Base-by-base conservation (phyloP, 2,329 filamentous ascomycete genomes). In the Diaporthe vexans region DNA sequence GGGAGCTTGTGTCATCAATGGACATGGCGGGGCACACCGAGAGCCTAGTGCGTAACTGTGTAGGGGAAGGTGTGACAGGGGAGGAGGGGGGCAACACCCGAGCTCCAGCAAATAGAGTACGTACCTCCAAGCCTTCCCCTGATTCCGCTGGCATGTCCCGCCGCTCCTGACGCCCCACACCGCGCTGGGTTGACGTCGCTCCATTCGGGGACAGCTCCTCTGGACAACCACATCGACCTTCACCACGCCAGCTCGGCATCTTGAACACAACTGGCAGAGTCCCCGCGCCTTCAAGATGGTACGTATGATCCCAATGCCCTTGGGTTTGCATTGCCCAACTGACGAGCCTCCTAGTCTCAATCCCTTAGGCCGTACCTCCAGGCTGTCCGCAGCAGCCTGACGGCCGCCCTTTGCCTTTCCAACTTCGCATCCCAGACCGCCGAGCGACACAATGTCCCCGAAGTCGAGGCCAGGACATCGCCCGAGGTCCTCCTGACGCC, bases 401-500 rank as follows among this genome's bases (percentile, higher is more conserved):
- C 95, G 54, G 95, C 96, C 77, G 96, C 97, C 78, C 92, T 99
- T 79, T 96, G 95, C 74, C 91, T 97, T 75, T 96, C 95, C 84
- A 97, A 99, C 89, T 99, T 99, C 85, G 96, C 97, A 77, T 98
- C 96, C 67, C 97, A 99, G 86, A 95, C 94, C 59, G 94, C 95
- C 72, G 97, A 99, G 88, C 90, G 97, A 79, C 97, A 98, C 87
- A 99, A 99, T 88, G 96, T 98, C 59, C 97, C 97, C 76, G 97
- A 99, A 84, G 94, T 99, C 80, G 97, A 99, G 88, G 95, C 96
- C 56, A 92, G 92, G 78, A 95, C 93, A 70, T 98, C 95, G 0
- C 97, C 97, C 29, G 97, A 99, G 88, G 93, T 98, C 75, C 90
- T 99, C 29, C 89, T 99, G 76, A 97, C 97, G 81, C 95, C 96